These are phyloP conservation scores for Trichophyton mentagrophytes DNA, from an alignment of 2,329 filamentous ascomycete genomes.

Conservation along the genomic window DNA sequence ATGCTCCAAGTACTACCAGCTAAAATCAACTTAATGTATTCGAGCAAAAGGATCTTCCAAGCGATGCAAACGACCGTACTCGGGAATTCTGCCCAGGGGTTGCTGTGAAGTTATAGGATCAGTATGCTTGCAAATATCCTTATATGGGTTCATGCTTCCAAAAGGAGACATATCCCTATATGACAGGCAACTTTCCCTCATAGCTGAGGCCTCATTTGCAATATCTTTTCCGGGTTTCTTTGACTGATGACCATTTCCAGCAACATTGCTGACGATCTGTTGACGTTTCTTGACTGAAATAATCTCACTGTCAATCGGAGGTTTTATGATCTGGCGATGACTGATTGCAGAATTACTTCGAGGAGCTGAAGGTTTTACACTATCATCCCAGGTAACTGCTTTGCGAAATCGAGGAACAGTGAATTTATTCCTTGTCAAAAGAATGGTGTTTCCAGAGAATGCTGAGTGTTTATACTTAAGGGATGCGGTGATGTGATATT, in stretches of 20 bases:
- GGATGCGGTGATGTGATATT: conserved; percentile 18
- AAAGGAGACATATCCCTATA: neutral
- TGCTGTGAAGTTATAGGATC: neutral
- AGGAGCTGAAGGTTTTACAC: neutral
- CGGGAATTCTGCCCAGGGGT: neutral
- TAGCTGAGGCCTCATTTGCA: neutral
- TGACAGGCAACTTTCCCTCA: neutral
- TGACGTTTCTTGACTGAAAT: neutral
- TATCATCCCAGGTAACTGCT: neutral
- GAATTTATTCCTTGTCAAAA: conserved; percentile 17
- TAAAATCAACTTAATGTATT: neutral
- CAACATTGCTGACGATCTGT: neutral
- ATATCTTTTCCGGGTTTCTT: neutral
- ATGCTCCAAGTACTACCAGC: neutral
- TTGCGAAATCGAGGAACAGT: conserved; percentile 12
- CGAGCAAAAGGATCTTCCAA: neutral
- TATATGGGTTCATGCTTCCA: conserved; percentile 7
- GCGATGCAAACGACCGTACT: neutral
- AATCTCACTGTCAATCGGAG: neutral
- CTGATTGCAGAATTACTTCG: neutral
- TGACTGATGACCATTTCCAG: neutral
- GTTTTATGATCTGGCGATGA: neutral
- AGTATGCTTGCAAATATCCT: neutral
- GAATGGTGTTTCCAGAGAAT: conserved; percentile 16
- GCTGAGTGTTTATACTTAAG: conserved; percentile 24